phyloP scores from a whole-genome alignment of 768 basidiomycete species.

The Mycena pura region DNA sequence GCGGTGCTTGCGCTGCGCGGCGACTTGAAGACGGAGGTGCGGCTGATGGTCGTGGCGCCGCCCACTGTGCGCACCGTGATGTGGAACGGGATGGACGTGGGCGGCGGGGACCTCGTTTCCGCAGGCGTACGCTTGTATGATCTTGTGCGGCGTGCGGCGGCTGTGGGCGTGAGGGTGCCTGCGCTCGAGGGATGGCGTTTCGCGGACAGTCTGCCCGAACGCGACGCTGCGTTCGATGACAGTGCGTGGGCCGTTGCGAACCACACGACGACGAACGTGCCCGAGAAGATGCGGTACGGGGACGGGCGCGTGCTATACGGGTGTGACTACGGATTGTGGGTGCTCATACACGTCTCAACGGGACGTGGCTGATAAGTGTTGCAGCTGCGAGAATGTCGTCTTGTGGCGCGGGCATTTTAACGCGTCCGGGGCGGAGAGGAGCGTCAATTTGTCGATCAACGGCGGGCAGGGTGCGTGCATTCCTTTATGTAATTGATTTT shows the following conservation, averaged over 20 bases:
- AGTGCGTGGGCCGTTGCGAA: conserved; percentile 67
- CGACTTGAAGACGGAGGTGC: conserved; percentile 66
- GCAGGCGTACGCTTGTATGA: conserved; percentile 52
- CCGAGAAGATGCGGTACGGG: conserved; percentile 71
- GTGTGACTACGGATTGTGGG: conserved; percentile 87
- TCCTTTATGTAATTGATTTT: background rate
- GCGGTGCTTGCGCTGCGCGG: conserved; percentile 67
- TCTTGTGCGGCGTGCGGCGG: conserved; percentile 38
- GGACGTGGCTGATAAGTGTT: conserved; percentile 13
- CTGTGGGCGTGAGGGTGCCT: conserved; percentile 48
- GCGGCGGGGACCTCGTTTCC: conserved; percentile 41
- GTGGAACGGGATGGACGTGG: conserved; percentile 71
- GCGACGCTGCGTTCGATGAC: conserved; percentile 63
- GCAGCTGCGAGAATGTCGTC: conserved; percentile 81
- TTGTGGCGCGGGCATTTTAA: conserved; percentile 85
- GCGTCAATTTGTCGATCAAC: conserved; percentile 78
- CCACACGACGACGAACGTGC: conserved; percentile 75
- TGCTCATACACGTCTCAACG: background rate
- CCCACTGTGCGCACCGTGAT: conserved; percentile 56
- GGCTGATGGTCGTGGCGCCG: conserved; percentile 72
- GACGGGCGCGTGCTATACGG: conserved; percentile 83
- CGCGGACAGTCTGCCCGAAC: conserved; percentile 77
- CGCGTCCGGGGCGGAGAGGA: conserved; percentile 64
- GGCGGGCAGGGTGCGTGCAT: conserved; percentile 69
- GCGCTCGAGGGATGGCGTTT: conserved; percentile 72